phyloP scores from a whole-genome alignment of 2,329 filamentous ascomycete species.

The Penicillium sp. region DNA sequence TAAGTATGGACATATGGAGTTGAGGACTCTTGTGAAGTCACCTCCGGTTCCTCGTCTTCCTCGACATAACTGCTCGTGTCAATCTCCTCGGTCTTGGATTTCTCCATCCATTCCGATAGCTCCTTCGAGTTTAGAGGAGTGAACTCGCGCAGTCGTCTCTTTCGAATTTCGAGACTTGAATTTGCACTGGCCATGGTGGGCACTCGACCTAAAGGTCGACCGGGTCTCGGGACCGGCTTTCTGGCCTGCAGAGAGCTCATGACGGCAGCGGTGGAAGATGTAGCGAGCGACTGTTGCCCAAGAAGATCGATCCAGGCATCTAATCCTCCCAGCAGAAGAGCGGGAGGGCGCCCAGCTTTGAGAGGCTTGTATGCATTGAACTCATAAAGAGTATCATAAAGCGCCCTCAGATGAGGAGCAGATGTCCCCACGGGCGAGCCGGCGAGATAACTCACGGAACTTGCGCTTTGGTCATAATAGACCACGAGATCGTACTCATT shows the following conservation, averaged over 20 bases:
- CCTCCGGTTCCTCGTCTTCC: slow-evolving; percentile 47
- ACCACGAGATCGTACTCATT: slow-evolving; percentile 84
- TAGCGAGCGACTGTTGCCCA: slow-evolving; percentile 65
- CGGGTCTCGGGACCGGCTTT: slow-evolving; percentile 38
- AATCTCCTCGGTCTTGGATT: slow-evolving; percentile 68
- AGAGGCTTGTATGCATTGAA: slow-evolving; percentile 80
- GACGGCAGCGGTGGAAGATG: slow-evolving; percentile 57
- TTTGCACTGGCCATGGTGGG: slow-evolving; percentile 54
- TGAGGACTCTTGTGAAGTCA: slow-evolving; percentile 49
- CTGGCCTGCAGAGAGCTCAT: slow-evolving; percentile 48
- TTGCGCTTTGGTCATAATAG: slow-evolving; percentile 77
- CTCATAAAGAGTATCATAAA: slow-evolving; percentile 78
- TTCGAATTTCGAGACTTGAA: slow-evolving; percentile 57
- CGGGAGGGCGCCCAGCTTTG: slow-evolving; percentile 65
- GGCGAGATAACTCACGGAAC: slow-evolving; percentile 59
- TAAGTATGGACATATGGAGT: slow-evolving; percentile 66
- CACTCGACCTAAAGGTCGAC: slow-evolving; percentile 54
- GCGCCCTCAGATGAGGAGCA: slow-evolving; percentile 63
- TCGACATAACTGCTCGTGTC: slow-evolving; percentile 43
- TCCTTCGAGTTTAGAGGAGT: slow-evolving; percentile 80
- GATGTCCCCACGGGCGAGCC: slow-evolving; percentile 49
- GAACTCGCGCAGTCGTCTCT: slow-evolving; percentile 59
- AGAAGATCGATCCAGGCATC: slow-evolving; percentile 86
- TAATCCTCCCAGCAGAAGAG: slow-evolving; percentile 78
- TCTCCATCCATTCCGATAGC: slow-evolving; percentile 76